phyloP scores from a whole-genome alignment of 2,329 filamentous ascomycete genomes.

The Seiridium cupressi region DNA sequence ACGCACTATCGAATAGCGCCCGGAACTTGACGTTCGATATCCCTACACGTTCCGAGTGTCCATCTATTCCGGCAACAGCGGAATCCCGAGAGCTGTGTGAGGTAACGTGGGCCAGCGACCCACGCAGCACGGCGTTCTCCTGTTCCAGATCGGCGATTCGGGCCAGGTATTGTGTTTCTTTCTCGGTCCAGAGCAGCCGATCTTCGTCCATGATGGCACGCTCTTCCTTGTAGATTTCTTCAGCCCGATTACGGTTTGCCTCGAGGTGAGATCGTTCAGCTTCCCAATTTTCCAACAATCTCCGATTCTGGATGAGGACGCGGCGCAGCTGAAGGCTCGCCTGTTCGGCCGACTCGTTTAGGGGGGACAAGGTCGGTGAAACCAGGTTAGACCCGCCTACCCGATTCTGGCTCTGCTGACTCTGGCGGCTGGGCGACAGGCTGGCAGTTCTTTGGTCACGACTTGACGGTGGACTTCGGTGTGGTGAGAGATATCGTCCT shows the following conservation, averaged over 20 bases:
- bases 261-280: slow-evolving; percentile 53
- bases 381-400: neutral
- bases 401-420: neutral
- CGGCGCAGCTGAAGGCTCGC: slow-evolving; percentile 17
- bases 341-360: slow-evolving; percentile 13
- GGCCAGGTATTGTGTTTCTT: slow-evolving; percentile 29
- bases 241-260: slow-evolving; percentile 50
- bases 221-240: slow-evolving; percentile 56
- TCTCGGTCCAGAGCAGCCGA: slow-evolving; percentile 42
- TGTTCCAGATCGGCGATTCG: slow-evolving; percentile 9
- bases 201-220: slow-evolving; percentile 52
- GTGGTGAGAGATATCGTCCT: slow-evolving; percentile 21
- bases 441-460: slow-evolving; percentile 26
- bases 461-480: slow-evolving; percentile 17
- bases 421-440: slow-evolving; percentile 26
- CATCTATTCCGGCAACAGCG: slow-evolving; percentile 9
- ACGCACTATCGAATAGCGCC: slow-evolving; percentile 15
- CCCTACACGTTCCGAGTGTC: slow-evolving; percentile 10
- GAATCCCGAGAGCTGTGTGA: neutral
- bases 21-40: slow-evolving; percentile 14
- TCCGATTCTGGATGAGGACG: slow-evolving; percentile 22
- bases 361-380: slow-evolving; percentile 13
- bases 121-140: slow-evolving; percentile 20
- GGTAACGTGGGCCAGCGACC: neutral
- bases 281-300: slow-evolving; percentile 47